Conservation (phyloP, 169 alveolate genomes). For the Eimeria praecox region DNA sequence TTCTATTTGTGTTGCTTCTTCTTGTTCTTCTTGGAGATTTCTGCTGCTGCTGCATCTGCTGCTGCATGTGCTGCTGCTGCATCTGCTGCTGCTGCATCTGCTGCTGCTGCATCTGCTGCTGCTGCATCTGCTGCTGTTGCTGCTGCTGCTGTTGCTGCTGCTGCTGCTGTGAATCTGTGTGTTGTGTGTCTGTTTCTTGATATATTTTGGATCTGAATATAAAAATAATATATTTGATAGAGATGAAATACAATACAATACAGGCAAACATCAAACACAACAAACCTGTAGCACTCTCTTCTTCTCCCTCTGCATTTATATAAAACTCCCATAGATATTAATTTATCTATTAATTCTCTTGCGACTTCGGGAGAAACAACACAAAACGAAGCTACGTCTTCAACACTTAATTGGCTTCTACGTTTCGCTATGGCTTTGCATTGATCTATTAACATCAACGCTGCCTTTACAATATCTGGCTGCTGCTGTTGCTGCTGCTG, state of each 20-base stretch:
- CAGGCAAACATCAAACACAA: too few species aligned
- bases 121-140: not conserved
- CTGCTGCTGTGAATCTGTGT: not conserved
- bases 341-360: not conserved
- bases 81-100: not conserved
- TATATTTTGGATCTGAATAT: not conserved
- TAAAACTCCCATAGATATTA: not conserved
- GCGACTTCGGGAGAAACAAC: constrained; percentile 42
- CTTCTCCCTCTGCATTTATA: not conserved
- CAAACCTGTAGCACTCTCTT: not conserved
- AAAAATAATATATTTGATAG: too few species aligned
- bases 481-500: constrained; percentile 5
- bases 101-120: constrained; percentile 8
- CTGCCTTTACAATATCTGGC: not conserved
- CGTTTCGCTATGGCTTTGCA: not conserved
- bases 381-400: not conserved
- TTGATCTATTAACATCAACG: not conserved
- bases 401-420: not conserved
- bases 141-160: not conserved
- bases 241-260: too few species aligned
- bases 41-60: not conserved
- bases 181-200: not conserved
- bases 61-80: too few species aligned
- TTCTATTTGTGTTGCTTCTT: too few species aligned
- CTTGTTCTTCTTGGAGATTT: too few species aligned